phyloP scores from a whole-genome alignment of 1,139 yeast species.

The Yamadazyma blattariae region DNA sequence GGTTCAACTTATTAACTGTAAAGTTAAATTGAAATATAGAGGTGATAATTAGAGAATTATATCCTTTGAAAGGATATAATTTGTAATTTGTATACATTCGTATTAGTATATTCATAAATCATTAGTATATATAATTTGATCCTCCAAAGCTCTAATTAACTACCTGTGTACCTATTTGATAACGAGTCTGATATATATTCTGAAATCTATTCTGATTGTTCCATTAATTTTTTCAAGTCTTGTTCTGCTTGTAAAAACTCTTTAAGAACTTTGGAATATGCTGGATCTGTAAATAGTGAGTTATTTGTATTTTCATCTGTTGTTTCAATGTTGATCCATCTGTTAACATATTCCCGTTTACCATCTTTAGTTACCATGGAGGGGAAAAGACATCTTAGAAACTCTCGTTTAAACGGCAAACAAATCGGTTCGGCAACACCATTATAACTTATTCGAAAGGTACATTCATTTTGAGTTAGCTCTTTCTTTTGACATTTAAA shows the following conservation, averaged over 20 bases:
- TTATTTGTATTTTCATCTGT: constrained; percentile 38
- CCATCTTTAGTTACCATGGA: constrained; percentile 22
- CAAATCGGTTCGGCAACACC: constrained; percentile 42
- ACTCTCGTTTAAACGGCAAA: constrained; percentile 52
- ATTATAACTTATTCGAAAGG: constrained; percentile 29
- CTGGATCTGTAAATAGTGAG: constrained; percentile 21
- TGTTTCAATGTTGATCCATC: constrained; percentile 45
- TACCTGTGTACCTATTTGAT: too few species aligned
- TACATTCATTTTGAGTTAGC: constrained; percentile 51
- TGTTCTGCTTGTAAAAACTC: constrained; percentile 40
- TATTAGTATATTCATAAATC: constrained; percentile 1
- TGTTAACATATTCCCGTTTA: constrained; percentile 21
- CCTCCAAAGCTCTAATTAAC: too few species aligned
- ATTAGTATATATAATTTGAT: too few species aligned
- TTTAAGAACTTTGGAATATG: constrained; percentile 26
- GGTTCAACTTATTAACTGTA: constrained; percentile 57
- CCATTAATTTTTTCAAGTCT: constrained; percentile 34
- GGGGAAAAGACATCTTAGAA: constrained; percentile 45
- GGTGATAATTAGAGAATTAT: too few species aligned
- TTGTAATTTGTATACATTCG: neutral
- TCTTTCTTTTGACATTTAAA: constrained; percentile 42
- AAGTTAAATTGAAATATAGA: too few species aligned
- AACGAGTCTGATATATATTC: too few species aligned
- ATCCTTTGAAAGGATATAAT: neutral
- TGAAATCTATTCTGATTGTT: constrained; percentile 9